Conservation (phyloP, 2,329 filamentous ascomycete species). For the Blumeria hordei region DNA sequence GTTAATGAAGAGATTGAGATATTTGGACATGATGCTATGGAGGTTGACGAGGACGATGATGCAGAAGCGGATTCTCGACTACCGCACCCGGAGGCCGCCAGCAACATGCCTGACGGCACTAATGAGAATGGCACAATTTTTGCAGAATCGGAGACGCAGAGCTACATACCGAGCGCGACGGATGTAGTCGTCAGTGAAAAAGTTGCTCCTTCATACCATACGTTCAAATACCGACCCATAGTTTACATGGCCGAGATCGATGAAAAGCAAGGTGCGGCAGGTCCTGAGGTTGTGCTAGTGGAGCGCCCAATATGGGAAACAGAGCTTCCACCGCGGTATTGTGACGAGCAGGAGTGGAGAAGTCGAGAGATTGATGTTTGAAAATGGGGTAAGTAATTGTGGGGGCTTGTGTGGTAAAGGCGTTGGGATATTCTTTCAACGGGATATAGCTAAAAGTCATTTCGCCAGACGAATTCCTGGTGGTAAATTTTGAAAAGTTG, state of each 20-base stretch:
- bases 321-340: slow-evolving; percentile 48
- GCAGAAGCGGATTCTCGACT: slow-evolving; percentile 1
- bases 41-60: slow-evolving; percentile 5
- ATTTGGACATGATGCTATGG: background rate
- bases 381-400: background rate
- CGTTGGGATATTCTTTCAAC: too few relatives aligned
- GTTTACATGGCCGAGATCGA: slow-evolving; percentile 38
- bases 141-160: too few relatives aligned
- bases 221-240: slow-evolving; percentile 86
- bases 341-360: slow-evolving; percentile 27
- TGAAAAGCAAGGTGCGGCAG: slow-evolving; percentile 9
- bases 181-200: slow-evolving; percentile 1
- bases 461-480: too few relatives aligned
- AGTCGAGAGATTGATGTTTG: slow-evolving; percentile 3
- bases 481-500: too few relatives aligned
- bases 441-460: too few relatives aligned
- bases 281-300: slow-evolving; percentile 65
- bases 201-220: slow-evolving; percentile 34
- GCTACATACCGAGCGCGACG: slow-evolving; percentile 5
- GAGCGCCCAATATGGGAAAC: slow-evolving; percentile 72
- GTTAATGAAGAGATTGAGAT: slow-evolving; percentile 5
- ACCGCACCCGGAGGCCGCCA: too few relatives aligned
- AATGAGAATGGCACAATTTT: too few relatives aligned
- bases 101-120: too few relatives aligned
- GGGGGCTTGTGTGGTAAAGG: too few relatives aligned